Evolutionary conservation across 2,329 filamentous ascomycete genomes (phyloP), one percentile per base, ranked within the genome.

Genomic region (Fusarium cicatricum): DNA sequence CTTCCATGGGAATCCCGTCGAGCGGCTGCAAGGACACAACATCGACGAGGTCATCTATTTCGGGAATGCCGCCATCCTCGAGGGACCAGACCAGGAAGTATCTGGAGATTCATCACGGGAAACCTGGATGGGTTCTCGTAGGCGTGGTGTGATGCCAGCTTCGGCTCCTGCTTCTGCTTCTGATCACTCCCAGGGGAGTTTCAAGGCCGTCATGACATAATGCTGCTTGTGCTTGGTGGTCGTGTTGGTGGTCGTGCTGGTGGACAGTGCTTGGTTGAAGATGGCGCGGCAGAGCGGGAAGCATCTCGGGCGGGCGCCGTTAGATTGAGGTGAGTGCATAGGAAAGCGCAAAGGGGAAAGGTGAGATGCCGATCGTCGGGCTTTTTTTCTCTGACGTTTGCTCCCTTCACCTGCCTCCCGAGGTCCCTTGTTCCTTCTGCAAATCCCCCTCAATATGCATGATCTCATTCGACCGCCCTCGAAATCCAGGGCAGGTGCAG

Each of bases 341-440:
- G 29, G 49, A 46, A 60, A 60, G 41, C 40, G 46, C 52, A 62
- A 41, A 52, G 53, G 46, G 45, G 51, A 50, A 61, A 62, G 40
- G 23, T 26, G 33, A 42, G 40, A 50, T 52, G 61, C 58, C 61
- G 54, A 62, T 62, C 61, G 53, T 62, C 48, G 36, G 47, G 50
- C 32, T 42, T 38, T 28, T 61, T 58, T 28, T 61, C 54, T 41
- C 51, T 56, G 45, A 34, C 26, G 43, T 44, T 37, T 58, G 23
- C 45, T 46, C 36, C 19, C 36, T 42, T 39, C 52, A 28, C 28
- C 9, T 40, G 19, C 5, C 7, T 41, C 15, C 23, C 28, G 28
- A 23, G 38, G n/a, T 14, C 28, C 44, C 23, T 26, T 26, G 38
- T 28, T 43, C n/a, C 39, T 34, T 10, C 38, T 51, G 47, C 39